phyloP scores from a whole-genome alignment of 805 yeast species.

The Sugiyamaella chiloensis region DNA sequence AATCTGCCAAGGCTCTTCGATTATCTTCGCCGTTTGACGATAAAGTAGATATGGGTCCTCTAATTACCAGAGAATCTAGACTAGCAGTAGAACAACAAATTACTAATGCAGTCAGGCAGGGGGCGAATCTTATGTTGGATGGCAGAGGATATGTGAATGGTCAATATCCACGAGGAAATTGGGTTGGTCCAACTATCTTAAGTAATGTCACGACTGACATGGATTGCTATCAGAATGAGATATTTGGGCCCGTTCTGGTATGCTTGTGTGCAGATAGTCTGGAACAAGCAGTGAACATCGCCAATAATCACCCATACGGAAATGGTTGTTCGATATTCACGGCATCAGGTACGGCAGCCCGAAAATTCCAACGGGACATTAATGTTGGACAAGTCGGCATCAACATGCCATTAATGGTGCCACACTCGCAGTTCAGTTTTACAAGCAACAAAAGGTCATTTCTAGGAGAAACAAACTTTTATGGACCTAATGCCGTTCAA shows the following conservation, averaged over 20 bases:
- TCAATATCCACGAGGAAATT: background rate
- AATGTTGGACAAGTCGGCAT: constrained; percentile 3
- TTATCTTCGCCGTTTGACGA: background rate
- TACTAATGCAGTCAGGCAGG: background rate
- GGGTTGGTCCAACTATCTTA: constrained; percentile 1
- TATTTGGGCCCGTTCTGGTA: constrained; percentile 1
- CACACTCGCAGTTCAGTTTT: constrained; percentile 2
- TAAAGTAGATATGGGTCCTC: background rate
- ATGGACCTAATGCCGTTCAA: background rate
- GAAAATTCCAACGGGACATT: constrained; percentile 2
- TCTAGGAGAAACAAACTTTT: constrained; percentile 2
- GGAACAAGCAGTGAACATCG: constrained; percentile 1
- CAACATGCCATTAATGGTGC: background rate
- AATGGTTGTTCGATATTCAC: constrained; percentile 3
- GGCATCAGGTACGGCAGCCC: background rate
- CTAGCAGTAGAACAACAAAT: background rate
- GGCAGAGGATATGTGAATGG: background rate
- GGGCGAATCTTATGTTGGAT: background rate
- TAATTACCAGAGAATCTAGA: background rate
- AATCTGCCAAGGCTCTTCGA: background rate
- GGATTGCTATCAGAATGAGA: background rate
- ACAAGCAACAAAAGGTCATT: constrained; percentile 3
- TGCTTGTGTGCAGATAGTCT: background rate
- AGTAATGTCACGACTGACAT: background rate
- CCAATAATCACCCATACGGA: background rate